Percentiles rank a stretch among this genome's conserved stretches.
Conservation (phyloP, 2,329 filamentous ascomycete genomes). For the Trichoderma sp. region DNA sequence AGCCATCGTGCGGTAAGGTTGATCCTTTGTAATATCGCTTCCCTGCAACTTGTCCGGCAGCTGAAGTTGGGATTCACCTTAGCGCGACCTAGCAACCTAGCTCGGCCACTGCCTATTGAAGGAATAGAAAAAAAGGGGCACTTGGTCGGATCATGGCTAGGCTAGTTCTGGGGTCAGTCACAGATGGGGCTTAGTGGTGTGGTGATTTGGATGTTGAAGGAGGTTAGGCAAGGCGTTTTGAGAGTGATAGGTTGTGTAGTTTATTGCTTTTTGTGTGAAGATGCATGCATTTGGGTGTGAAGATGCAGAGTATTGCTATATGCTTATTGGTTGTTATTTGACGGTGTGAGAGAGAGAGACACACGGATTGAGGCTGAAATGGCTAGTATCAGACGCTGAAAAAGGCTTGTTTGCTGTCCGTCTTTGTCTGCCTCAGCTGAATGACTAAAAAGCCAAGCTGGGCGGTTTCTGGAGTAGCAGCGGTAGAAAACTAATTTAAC, state of each 20-base stretch:
- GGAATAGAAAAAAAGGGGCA: background rate
- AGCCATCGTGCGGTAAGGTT: background rate
- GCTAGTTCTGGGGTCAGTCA: background rate
- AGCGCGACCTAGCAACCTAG: background rate
- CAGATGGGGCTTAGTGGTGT: background rate
- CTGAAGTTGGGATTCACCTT: background rate
- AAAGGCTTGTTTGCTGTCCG: background rate
- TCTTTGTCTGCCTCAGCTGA: conserved; percentile 1
- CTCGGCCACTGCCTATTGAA: background rate
- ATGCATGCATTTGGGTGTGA: background rate
- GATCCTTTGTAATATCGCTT: background rate
- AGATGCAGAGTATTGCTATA: background rate
- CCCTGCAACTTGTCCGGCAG: background rate
- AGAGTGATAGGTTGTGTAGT: background rate
- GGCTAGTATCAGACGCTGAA: background rate
- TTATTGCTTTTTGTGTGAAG: background rate
- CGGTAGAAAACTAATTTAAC: background rate
- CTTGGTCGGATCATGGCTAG: background rate
- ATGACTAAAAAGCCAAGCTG: background rate
- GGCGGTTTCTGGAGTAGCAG: background rate
- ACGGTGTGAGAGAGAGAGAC: background rate
- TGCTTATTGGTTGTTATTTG: background rate
- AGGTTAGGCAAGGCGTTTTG: background rate
- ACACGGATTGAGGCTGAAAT: background rate
- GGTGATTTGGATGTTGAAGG: background rate